Conservation (phyloP, 345 rosid genomes). For the Pseudoturritis turrita region DNA sequence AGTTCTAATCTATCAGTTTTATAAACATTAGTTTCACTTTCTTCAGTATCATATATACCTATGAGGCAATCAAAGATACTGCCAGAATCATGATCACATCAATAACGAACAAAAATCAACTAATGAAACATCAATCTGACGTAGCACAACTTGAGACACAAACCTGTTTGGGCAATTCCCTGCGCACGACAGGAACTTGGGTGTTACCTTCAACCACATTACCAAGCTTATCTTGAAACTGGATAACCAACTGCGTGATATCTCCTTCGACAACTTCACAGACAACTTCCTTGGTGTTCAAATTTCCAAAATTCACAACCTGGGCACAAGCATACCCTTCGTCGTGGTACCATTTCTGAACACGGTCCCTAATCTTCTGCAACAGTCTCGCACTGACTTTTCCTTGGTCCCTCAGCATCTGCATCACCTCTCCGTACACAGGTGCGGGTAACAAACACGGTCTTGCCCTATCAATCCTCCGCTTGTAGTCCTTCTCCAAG, state of each 20-base stretch:
- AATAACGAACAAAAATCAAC: neutral
- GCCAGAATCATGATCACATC: neutral
- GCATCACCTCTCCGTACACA: constrained; percentile 59
- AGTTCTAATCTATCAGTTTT: neutral
- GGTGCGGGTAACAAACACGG: constrained; percentile 68
- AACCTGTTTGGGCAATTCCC: constrained; percentile 89
- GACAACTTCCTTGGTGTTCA: constrained; percentile 91
- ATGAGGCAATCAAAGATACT: neutral
- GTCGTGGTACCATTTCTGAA: constrained; percentile 95
- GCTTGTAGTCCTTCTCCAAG: constrained; percentile 84
- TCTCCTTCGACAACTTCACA: constrained; percentile 99
- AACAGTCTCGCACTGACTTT: constrained; percentile 84
- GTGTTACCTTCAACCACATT: constrained; percentile 95
- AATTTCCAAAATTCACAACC: constrained; percentile 93
- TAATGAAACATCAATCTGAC: neutral
- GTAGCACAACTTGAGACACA: neutral
- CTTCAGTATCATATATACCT: neutral
- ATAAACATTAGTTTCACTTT: neutral
- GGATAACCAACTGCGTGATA: constrained; percentile 71
- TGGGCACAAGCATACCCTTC: constrained; percentile 98
- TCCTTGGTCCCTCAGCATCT: constrained; percentile 72
- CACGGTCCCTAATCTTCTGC: constrained; percentile 93
- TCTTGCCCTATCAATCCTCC: constrained; percentile 74
- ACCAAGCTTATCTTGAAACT: constrained; percentile 93
- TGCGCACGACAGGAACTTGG: constrained; percentile 63